Conservation (phyloP, 2,329 filamentous ascomycete genomes). For the Aspergillus floridensis region DNA sequence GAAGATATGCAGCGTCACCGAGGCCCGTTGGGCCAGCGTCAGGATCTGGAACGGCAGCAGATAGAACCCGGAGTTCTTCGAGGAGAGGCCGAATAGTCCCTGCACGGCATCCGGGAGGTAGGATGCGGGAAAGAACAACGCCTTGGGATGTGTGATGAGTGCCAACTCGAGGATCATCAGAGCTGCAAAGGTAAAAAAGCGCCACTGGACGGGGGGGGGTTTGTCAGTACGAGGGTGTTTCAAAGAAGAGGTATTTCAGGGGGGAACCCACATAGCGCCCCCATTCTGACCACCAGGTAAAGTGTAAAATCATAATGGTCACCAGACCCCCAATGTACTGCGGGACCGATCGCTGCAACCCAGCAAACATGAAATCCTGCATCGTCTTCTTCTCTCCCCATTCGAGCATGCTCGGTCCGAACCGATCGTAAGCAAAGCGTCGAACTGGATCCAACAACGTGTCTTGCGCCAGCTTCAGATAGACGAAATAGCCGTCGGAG, state of each 20-base stretch:
- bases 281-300: constrained; percentile 43
- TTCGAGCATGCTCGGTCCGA: constrained; percentile 68
- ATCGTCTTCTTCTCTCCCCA: constrained; percentile 60
- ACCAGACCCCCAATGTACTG: constrained; percentile 41
- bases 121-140: constrained; percentile 35
- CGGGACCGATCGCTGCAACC: constrained; percentile 50
- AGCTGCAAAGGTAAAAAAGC: constrained; percentile 52
- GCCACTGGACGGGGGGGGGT: constrained; percentile 40
- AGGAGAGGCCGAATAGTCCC: constrained; percentile 38
- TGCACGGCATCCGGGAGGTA: constrained; percentile 33
- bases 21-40: constrained; percentile 69
- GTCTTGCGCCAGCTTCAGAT: constrained; percentile 79
- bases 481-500: constrained; percentile 65
- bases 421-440: constrained; percentile 85
- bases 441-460: constrained; percentile 72
- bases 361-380: constrained; percentile 69
- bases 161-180: constrained; percentile 58
- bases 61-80: constrained; percentile 45
- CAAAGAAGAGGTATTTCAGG: constrained; percentile 11
- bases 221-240: constrained; percentile 17
- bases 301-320: constrained; percentile 38
- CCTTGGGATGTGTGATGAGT: constrained; percentile 53
- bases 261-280: constrained; percentile 44
- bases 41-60: constrained; percentile 81
- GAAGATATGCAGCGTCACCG: constrained; percentile 77